A percentile compares a stretch with the other conserved stretches of the same genome.
Conservation (phyloP, 805 yeast species). For the Zygosaccharomyces siamensis region DNA sequence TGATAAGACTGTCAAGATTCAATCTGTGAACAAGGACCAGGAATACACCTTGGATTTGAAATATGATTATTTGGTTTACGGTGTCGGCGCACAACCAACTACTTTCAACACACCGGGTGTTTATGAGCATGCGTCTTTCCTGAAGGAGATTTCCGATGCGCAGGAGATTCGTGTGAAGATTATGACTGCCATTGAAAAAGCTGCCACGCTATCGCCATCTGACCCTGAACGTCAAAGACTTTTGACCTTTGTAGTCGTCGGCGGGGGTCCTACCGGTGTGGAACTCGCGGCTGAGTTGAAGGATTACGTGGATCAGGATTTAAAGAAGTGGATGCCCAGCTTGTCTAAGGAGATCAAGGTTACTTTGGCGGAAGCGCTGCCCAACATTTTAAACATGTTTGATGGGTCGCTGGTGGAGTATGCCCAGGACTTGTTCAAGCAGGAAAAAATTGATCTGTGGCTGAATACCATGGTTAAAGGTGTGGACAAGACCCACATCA, state of each 20-base stretch:
- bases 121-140: constrained; percentile 76
- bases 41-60: constrained; percentile 44
- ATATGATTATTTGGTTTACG: constrained; percentile 83
- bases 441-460: constrained; percentile 64
- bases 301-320: constrained; percentile 90
- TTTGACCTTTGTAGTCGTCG: constrained; percentile 85
- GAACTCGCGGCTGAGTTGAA: constrained; percentile 95
- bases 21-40: constrained; percentile 47
- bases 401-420: constrained; percentile 65
- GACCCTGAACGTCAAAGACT: constrained; percentile 80
- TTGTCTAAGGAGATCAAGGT: constrained; percentile 78
- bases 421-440: constrained; percentile 71
- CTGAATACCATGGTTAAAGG: constrained; percentile 85
- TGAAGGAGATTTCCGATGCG: constrained; percentile 88
- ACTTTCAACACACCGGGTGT: constrained; percentile 96
- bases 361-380: constrained; percentile 84
- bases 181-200: constrained; percentile 86
- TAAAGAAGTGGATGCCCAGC: constrained; percentile 83
- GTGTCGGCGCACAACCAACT: constrained; percentile 93
- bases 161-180: constrained; percentile 74
- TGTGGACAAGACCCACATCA: constrained; percentile 66
- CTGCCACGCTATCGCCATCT: constrained; percentile 65
- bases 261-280: constrained; percentile 99
- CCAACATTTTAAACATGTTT: constrained; percentile 76
- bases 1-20: constrained; percentile 57